phyloP scores from a whole-genome alignment of 2,329 filamentous ascomycete species.

The Ophiostoma australiae region DNA sequence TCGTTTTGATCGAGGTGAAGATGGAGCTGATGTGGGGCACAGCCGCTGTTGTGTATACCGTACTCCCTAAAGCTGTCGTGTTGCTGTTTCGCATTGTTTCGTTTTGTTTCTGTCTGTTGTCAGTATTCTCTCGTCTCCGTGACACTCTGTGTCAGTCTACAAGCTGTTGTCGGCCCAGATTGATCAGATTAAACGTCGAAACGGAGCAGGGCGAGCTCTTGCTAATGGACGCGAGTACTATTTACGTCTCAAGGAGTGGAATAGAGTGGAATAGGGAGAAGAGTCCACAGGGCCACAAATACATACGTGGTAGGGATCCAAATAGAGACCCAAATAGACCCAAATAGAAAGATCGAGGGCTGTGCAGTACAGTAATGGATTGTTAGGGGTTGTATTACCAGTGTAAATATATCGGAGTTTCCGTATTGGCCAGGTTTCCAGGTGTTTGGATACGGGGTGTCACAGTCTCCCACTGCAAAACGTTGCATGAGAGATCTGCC shows the following conservation, averaged over 20 bases:
- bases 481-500: not conserved
- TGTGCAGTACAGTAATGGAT: not conserved
- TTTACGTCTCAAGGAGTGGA: not conserved
- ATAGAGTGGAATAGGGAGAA: not conserved
- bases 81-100: not conserved
- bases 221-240: not conserved
- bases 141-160: too few relatives aligned
- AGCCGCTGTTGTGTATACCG: not conserved
- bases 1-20: not conserved
- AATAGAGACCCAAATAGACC: too few relatives aligned
- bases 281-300: not conserved
- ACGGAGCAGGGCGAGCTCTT: not conserved
- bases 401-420: not conserved
- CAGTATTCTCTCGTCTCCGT: not conserved
- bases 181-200: not conserved
- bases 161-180: not conserved
- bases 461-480: not conserved
- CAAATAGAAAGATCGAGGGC: not conserved
- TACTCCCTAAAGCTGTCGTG: not conserved
- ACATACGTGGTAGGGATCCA: not conserved
- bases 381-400: not conserved
- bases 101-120: constrained; percentile 6
- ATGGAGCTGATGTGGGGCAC: not conserved
- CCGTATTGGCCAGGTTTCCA: not conserved
- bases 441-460: not conserved